Conservation (phyloP, 2,329 filamentous ascomycete genomes). For the Trichoderma simmonsii region DNA sequence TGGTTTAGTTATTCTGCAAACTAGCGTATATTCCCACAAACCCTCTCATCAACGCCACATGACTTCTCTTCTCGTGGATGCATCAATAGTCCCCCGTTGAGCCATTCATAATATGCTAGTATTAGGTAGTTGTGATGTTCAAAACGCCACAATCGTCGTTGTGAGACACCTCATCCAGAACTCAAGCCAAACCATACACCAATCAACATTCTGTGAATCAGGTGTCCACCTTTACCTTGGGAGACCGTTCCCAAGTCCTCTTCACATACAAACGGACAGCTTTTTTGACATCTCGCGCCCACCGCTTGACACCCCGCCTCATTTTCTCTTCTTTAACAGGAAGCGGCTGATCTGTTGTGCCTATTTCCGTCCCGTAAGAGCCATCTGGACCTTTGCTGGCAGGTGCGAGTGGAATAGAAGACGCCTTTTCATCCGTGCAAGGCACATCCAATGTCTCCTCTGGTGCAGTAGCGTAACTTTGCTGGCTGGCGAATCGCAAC, state of each 20-base stretch:
- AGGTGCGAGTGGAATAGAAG: neutral
- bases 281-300: slow-evolving; percentile 34
- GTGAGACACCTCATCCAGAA: slow-evolving; percentile 8
- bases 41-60: neutral
- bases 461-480: neutral
- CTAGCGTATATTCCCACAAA: neutral
- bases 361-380: neutral
- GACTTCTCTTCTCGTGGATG: neutral
- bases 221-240: slow-evolving; percentile 22
- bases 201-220: slow-evolving; percentile 3
- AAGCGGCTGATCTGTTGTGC: slow-evolving; percentile 7
- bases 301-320: slow-evolving; percentile 31
- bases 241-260: slow-evolving; percentile 33
- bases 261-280: slow-evolving; percentile 34
- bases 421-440: neutral
- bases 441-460: neutral
- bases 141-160: neutral
- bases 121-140: slow-evolving; percentile 10
- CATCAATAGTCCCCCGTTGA: neutral
- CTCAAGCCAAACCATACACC: neutral
- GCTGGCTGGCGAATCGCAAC: slow-evolving; percentile 24
- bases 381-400: neutral
- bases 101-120: neutral
- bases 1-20: slow-evolving; percentile 1
- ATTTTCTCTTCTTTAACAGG: slow-evolving; percentile 24